Base-by-base conservation (phyloP, 345 rosid species). In the Corchorus capsularis region DNA sequence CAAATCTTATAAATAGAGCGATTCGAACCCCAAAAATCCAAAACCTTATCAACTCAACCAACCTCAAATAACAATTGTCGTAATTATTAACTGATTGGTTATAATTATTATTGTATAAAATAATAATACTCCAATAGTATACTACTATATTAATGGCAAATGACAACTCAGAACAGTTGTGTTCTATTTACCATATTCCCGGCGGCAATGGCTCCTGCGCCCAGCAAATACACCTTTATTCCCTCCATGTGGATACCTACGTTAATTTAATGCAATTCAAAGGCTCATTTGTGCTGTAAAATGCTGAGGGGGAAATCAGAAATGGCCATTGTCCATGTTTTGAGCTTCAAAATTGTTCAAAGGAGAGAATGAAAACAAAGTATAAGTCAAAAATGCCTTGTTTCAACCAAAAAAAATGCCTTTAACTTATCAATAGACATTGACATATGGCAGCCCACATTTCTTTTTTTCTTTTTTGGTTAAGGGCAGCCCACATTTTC, bases 191-290 rank as follows among this genome's bases (percentile, higher is more conserved):
- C 14, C 43, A 4, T 14, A 47, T 68, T 68, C 72, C 72, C 57
- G 72, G 72, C 72, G 72, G 6, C 20, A 32, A 32, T 27, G 20
- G 22, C 72, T 68, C 72, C 72, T 27, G 27, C 27, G 1, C 43
- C 43, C 1, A 14, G 19, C 72, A 8, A 49, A 22, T 47, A 49
- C 41, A 68, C 72, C 72, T 49, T 27, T 49, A 68, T 68, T 49
- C 57, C 72, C 37, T 2, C 57, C 72, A 63, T 2, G 47, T 63
- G 67, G 47, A 0, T 5, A 60, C 0, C 7, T 10, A 11, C 35
- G 17, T 55, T 55, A 55, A 55, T 55, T 55, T n/a, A 17, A 14
- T n/a, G 22, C 60, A 7, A 27, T 20, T 53, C 20, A 39, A 39
- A 39, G 1, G 6, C 20, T 53, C 20, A 6, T 7, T 0, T 17